phyloP scores from a whole-genome alignment of 2,329 filamentous ascomycete species.

The Emmonsia crescens region DNA sequence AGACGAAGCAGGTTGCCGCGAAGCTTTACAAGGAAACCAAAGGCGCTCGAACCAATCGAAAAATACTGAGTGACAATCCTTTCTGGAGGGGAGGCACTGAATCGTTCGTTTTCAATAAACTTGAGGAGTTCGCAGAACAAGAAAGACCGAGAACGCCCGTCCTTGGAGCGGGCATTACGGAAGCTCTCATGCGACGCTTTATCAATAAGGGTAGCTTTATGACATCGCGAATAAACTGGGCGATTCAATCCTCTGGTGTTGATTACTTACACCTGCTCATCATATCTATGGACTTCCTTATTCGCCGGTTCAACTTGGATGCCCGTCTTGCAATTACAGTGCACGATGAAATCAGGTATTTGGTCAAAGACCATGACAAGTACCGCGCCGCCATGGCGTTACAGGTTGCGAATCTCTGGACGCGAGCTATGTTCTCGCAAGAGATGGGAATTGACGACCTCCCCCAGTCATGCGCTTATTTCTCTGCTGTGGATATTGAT shows the following conservation, averaged over 20 bases:
- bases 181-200: conserved; percentile 80
- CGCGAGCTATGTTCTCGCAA: conserved; percentile 90
- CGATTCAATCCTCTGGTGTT: conserved; percentile 92
- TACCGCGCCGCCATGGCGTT: conserved; percentile 87
- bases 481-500: conserved; percentile 91
- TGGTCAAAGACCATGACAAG: conserved; percentile 74
- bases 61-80: conserved; percentile 55
- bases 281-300: conserved; percentile 87
- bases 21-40: conserved; percentile 85
- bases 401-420: conserved; percentile 93
- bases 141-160: conserved; percentile 84
- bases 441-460: conserved; percentile 94
- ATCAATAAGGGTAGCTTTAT: conserved; percentile 86
- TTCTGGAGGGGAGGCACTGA: conserved; percentile 98
- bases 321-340: conserved; percentile 87
- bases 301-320: conserved; percentile 70
- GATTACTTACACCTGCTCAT: conserved; percentile 95
- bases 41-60: conserved; percentile 71
- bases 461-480: conserved; percentile 88
- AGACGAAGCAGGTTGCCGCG: conserved; percentile 65
- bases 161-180: conserved; percentile 87
- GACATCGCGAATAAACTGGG: conserved; percentile 97
- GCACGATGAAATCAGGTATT: conserved; percentile 93
- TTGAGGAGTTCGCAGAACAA: conserved; percentile 96
- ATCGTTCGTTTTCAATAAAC: conserved; percentile 94